These are phyloP conservation scores for Citrus unshiu DNA, from an alignment of 345 rosid species.

Conservation along the genomic window DNA sequence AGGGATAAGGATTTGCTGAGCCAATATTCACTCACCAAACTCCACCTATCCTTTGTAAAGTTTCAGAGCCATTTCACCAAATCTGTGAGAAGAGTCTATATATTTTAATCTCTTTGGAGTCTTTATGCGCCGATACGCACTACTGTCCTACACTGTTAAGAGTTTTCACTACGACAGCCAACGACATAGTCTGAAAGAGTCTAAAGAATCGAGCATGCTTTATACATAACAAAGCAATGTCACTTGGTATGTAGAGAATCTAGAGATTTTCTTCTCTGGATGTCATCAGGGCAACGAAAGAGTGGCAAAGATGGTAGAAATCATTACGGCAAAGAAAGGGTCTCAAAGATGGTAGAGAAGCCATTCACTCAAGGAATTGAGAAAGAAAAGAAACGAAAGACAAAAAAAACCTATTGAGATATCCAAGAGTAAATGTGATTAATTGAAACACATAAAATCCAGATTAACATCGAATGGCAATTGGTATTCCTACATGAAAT, in stretches of 20 bases:
- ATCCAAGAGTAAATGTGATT: neutral
- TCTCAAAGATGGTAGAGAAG: neutral
- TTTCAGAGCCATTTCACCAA: neutral
- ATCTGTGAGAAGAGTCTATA: neutral
- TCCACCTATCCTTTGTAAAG: neutral
- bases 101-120: neutral
- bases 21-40: neutral
- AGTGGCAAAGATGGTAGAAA: neutral
- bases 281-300: neutral
- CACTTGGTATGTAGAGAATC: too few relatives aligned
- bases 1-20: neutral
- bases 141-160: too few relatives aligned
- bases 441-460: neutral
- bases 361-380: neutral
- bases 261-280: neutral
- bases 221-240: too few relatives aligned
- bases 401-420: neutral
- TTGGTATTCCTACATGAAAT: neutral
- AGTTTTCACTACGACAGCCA: too few relatives aligned
- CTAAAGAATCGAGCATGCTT: neutral
- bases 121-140: neutral
- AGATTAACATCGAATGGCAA: neutral
- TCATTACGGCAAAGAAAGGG: neutral
- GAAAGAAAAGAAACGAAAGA: neutral
- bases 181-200: neutral